phyloP scores from a whole-genome alignment of 306 rosid species.

The Ziziphus jujuba region DNA sequence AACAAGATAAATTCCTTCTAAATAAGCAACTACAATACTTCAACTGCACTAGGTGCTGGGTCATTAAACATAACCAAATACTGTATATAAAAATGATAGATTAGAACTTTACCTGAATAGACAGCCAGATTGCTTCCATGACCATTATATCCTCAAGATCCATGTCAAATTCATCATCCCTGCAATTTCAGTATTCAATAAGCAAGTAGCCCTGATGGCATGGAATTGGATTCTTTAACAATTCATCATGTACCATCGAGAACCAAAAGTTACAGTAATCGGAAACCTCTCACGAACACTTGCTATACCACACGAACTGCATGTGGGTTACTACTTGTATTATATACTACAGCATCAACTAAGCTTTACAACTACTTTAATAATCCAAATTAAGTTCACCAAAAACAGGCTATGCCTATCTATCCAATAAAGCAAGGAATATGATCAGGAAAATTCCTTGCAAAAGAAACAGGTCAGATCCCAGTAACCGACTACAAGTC shows the following conservation, averaged over 20 bases:
- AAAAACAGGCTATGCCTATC: too few species aligned
- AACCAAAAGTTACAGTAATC: not conserved
- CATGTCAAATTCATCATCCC: conserved; percentile 88
- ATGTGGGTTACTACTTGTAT: too few species aligned
- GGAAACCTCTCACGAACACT: too few species aligned
- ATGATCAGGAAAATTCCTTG: too few species aligned
- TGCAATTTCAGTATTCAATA: conserved; percentile 35
- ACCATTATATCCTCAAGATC: conserved; percentile 99
- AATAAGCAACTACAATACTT: not conserved
- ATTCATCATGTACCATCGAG: not conserved
- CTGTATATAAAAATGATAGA: not conserved
- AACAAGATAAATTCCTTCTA: too few species aligned
- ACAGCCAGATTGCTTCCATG: conserved; percentile 99
- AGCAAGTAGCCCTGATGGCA: not conserved
- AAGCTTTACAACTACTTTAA: too few species aligned
- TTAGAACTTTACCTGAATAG: conserved; percentile 71
- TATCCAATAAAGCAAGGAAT: too few species aligned
- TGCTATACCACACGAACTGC: too few species aligned
- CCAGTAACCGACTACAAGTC: too few species aligned
- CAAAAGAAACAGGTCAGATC: too few species aligned
- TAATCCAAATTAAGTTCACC: too few species aligned
- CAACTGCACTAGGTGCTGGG: not conserved
- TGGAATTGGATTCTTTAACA: not conserved
- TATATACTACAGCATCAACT: too few species aligned
- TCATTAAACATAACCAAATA: conserved; percentile 2